Conservation (phyloP, 805 yeast species). For the Saccharomycopsis sp. region DNA sequence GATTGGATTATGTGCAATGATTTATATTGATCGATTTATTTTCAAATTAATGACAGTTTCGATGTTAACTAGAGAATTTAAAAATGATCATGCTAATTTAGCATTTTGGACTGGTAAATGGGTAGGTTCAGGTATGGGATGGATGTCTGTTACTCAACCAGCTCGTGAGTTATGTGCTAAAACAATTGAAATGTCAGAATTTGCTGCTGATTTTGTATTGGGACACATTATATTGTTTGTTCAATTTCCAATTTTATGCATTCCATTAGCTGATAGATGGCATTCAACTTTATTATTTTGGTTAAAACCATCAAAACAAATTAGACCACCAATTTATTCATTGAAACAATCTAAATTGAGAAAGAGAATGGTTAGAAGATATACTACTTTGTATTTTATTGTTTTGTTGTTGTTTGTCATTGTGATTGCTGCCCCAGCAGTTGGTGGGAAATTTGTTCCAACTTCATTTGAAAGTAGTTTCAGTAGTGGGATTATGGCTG, state of each 20-base stretch:
- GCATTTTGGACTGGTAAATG: constrained; percentile 83
- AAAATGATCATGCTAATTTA: constrained; percentile 49
- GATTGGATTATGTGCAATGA: constrained; percentile 51
- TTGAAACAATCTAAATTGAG: constrained; percentile 34
- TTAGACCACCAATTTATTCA: constrained; percentile 33
- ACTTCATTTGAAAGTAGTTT: constrained; percentile 20
- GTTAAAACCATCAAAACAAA: constrained; percentile 47
- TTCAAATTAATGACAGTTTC: constrained; percentile 44
- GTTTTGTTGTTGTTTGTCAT: constrained; percentile 34
- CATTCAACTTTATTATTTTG: constrained; percentile 64
- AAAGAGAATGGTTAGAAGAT: constrained; percentile 36
- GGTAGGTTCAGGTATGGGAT: constrained; percentile 56
- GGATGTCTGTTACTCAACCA: constrained; percentile 56
- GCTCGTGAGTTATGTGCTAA: constrained; percentile 58
- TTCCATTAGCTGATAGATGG: constrained; percentile 59
- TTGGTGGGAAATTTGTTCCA: constrained; percentile 30
- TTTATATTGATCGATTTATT: constrained; percentile 50
- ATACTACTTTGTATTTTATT: constrained; percentile 39
- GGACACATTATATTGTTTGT: constrained; percentile 51
- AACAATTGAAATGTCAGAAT: constrained; percentile 57
- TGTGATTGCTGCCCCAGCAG: constrained; percentile 42
- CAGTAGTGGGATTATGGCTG: constrained; percentile 26
- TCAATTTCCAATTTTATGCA: constrained; percentile 53
- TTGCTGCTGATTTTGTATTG: constrained; percentile 55
- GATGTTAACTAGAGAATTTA: constrained; percentile 55